Conservation (phyloP, 2,329 filamentous ascomycete genomes). For the Phialocephala subalpina region DNA sequence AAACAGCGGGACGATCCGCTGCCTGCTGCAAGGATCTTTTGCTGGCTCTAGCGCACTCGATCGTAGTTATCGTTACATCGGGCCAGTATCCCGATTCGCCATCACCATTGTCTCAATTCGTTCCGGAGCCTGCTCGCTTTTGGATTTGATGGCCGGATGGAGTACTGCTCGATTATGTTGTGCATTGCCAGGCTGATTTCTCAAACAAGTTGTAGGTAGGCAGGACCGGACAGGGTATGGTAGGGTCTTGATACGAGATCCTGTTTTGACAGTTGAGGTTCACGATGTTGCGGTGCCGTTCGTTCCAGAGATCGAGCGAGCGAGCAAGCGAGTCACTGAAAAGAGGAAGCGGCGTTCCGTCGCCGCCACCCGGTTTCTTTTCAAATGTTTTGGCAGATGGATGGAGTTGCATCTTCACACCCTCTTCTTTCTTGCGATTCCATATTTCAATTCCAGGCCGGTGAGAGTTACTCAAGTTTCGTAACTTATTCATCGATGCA, state of each 20-base stretch:
- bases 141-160: no score
- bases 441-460: background rate
- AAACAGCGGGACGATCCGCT: slow-evolving; percentile 26
- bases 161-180: no score
- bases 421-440: background rate
- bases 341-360: background rate
- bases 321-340: background rate
- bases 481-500: background rate
- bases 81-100: background rate
- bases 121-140: no score
- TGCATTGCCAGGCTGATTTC: no score
- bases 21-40: slow-evolving; percentile 12
- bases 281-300: background rate
- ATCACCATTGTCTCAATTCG: no score
- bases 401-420: background rate
- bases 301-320: background rate
- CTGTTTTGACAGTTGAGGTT: no score
- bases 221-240: no score
- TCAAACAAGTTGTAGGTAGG: no score
- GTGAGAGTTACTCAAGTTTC: no score
- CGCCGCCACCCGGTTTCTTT: background rate
- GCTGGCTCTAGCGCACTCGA: slow-evolving; percentile 1
- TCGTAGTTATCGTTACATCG: background rate
- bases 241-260: no score
- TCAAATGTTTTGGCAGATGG: no score